phyloP scores from a whole-genome alignment of 768 basidiomycete species.

The Tephrocybe sp. region DNA sequence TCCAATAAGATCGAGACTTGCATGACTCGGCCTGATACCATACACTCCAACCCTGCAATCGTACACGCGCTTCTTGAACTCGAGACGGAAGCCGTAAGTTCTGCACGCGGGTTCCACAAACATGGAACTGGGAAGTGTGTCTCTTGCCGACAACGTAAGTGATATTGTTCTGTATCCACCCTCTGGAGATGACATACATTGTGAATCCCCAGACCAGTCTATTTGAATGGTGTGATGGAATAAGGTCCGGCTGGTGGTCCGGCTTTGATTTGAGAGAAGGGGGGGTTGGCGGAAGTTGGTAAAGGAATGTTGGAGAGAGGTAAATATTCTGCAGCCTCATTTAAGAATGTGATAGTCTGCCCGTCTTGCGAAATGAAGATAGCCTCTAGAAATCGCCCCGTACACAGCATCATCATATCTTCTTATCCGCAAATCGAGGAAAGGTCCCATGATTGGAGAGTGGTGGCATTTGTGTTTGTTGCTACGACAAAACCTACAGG shows the following conservation, averaged over 20 bases:
- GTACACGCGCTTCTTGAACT: constrained; percentile 40
- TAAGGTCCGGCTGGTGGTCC: constrained; percentile 30
- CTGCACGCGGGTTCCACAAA: constrained; percentile 37
- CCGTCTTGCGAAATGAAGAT: constrained; percentile 29
- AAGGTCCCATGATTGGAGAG: constrained; percentile 24
- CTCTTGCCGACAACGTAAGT: constrained; percentile 46
- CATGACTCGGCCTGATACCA: constrained; percentile 34
- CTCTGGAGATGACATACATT: constrained; percentile 37
- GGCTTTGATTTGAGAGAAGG: constrained; percentile 15
- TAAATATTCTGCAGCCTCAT: constrained; percentile 24
- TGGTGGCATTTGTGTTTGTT: constrained; percentile 25
- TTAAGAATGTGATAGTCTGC: constrained; percentile 19
- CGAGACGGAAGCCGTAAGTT: constrained; percentile 35
- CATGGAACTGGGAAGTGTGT: constrained; percentile 45
- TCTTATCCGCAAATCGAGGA: constrained; percentile 24
- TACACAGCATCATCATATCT: constrained; percentile 34
- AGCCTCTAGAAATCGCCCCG: constrained; percentile 23
- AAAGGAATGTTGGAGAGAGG: constrained; percentile 18
- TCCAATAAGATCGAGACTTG: constrained; percentile 30
- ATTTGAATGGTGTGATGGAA: constrained; percentile 16
- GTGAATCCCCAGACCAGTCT: constrained; percentile 14
- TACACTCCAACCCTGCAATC: constrained; percentile 37
- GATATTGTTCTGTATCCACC: constrained; percentile 32
- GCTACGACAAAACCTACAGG: constrained; percentile 15
- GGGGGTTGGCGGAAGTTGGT: constrained; percentile 14